Evolutionary conservation across 176 grass and related monocot species (phyloP).

Genomic region (Urochloa ruziziensis): DNA sequence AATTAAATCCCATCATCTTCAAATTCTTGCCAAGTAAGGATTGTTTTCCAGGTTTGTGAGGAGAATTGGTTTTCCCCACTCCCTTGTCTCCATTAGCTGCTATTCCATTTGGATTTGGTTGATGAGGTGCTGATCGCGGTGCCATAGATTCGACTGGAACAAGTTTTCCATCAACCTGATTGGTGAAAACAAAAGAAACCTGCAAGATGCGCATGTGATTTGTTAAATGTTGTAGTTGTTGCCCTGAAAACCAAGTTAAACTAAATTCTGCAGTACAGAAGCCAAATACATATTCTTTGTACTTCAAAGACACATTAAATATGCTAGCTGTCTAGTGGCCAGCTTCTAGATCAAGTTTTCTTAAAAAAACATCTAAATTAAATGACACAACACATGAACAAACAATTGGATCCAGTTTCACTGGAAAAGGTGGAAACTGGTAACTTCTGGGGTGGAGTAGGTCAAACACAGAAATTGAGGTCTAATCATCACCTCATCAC

Average conservation of each 20-base stretch:
- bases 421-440: neutral
- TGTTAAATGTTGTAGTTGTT: constrained; percentile 12
- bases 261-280: neutral
- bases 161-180: constrained; percentile 97
- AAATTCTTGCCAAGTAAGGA: constrained; percentile 42
- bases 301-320: neutral
- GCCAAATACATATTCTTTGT: neutral
- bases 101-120: constrained; percentile 36
- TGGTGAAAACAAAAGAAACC: constrained; percentile 97
- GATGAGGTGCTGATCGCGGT: constrained; percentile 42
- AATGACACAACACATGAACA: constrained; percentile 1
- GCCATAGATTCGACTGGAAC: constrained; percentile 77
- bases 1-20: constrained; percentile 53
- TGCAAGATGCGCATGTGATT: constrained; percentile 47
- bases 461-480: constrained; percentile 5
- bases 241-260: constrained; percentile 17
- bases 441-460: neutral
- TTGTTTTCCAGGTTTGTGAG: constrained; percentile 36
- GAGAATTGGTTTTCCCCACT: constrained; percentile 20
- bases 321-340: neutral
- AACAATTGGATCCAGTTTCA: constrained; percentile 9
- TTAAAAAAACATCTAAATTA: neutral
- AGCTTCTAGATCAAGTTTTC: constrained; percentile 6
- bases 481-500: constrained; percentile 63
- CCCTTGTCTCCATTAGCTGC: constrained; percentile 15